phyloP scores from a whole-genome alignment of 75 land plant species.

The Cryptomeria japonica region DNA sequence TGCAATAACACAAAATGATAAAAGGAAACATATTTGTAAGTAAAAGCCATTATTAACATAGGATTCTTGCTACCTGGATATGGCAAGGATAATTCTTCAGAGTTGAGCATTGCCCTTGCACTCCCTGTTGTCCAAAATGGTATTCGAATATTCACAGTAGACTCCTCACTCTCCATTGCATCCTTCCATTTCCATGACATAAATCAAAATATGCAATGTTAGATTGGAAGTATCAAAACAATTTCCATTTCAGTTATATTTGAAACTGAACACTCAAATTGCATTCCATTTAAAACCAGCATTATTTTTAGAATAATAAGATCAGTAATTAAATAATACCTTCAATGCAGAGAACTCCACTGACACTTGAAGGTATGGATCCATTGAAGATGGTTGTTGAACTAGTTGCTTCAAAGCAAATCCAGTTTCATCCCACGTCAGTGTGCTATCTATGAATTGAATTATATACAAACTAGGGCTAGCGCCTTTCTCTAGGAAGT shows the following conservation, averaged over 20 bases:
- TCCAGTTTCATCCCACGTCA: slow-evolving; percentile 67
- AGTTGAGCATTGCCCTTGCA: slow-evolving; percentile 49
- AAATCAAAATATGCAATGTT: background rate
- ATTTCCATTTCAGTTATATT: background rate
- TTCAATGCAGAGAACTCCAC: slow-evolving; percentile 36
- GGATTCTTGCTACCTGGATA: slow-evolving; percentile 48
- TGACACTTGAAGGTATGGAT: slow-evolving; percentile 49
- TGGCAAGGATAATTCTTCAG: slow-evolving; percentile 38
- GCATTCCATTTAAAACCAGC: background rate
- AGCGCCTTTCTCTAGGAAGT: slow-evolving; percentile 66
- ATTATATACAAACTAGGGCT: slow-evolving; percentile 58
- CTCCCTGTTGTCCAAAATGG: slow-evolving; percentile 69
- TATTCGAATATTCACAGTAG: slow-evolving; percentile 62
- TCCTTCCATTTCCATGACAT: background rate
- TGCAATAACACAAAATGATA: background rate
- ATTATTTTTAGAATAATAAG: background rate
- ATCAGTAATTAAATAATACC: slow-evolving; percentile 27
- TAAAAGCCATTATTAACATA: background rate
- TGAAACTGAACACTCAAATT: background rate
- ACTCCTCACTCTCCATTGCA: slow-evolving; percentile 21
- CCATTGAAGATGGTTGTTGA: slow-evolving; percentile 49
- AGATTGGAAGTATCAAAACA: background rate
- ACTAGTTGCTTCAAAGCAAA: slow-evolving; percentile 53
- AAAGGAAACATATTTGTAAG: background rate
- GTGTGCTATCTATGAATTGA: slow-evolving; percentile 70